phyloP scores from a whole-genome alignment of 1,139 yeast genomes.

The Debaryomyces psychrophilus region DNA sequence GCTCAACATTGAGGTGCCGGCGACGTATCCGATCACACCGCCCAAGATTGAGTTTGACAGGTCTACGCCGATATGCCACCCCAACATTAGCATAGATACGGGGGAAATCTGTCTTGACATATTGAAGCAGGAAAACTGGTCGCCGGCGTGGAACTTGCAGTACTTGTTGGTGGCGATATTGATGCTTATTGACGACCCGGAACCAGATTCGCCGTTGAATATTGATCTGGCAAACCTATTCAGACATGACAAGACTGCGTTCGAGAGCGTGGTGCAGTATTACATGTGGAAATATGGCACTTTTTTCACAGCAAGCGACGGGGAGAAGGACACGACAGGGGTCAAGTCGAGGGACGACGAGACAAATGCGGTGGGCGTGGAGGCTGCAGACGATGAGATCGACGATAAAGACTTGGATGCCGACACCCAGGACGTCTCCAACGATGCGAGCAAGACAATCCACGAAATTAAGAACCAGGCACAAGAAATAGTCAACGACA shows the following conservation, averaged over 20 bases:
- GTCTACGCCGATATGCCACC: slow-evolving; percentile 62
- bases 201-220: slow-evolving; percentile 83
- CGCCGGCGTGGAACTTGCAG: slow-evolving; percentile 85
- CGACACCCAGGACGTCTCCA: not conserved
- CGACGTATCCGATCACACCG: slow-evolving; percentile 68
- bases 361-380: no score
- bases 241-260: slow-evolving; percentile 56
- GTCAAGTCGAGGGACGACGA: slow-evolving; percentile 1
- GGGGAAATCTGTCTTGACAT: slow-evolving; percentile 91
- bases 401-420: not conserved
- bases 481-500: slow-evolving; percentile 6
- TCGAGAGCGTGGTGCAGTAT: slow-evolving; percentile 64
- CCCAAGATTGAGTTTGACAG: slow-evolving; percentile 58
- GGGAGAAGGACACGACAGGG: slow-evolving; percentile 8
- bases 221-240: slow-evolving; percentile 82
- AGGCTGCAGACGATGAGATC: not conserved
- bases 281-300: slow-evolving; percentile 52
- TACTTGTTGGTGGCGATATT: slow-evolving; percentile 73
- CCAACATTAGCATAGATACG: slow-evolving; percentile 66
- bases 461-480: slow-evolving; percentile 9
- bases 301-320: slow-evolving; percentile 14
- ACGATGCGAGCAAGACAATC: slow-evolving; percentile 4
- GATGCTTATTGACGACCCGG: slow-evolving; percentile 73
- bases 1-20: slow-evolving; percentile 53
- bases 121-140: slow-evolving; percentile 66